phyloP scores from a whole-genome alignment of 768 basidiomycete species.

The Lactarius vividus region DNA sequence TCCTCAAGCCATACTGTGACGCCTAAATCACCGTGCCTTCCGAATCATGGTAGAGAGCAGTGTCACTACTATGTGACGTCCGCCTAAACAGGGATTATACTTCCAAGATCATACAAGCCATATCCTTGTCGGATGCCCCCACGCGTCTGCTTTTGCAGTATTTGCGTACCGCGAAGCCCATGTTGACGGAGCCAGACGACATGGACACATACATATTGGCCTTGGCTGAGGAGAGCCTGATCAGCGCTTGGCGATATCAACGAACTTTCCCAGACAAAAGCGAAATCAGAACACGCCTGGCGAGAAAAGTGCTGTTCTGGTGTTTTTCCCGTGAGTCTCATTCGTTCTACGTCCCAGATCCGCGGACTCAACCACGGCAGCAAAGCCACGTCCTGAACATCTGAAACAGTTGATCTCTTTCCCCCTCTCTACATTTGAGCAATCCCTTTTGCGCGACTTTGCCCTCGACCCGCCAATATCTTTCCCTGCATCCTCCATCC shows the following conservation, averaged over 20 bases:
- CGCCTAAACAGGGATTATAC: constrained; percentile 74
- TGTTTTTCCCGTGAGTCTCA: constrained; percentile 60
- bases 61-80: constrained; percentile 68
- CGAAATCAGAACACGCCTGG: constrained; percentile 50
- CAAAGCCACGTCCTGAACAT: constrained; percentile 42
- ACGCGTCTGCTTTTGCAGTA: constrained; percentile 65
- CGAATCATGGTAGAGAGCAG: constrained; percentile 49
- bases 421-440: constrained; percentile 65
- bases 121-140: constrained; percentile 47
- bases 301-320: constrained; percentile 64
- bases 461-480: constrained; percentile 54
- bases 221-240: constrained; percentile 58
- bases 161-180: constrained; percentile 71
- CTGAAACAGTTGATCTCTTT: constrained; percentile 62
- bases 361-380: constrained; percentile 6
- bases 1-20: neutral
- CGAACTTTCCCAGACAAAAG: constrained; percentile 63
- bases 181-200: constrained; percentile 64
- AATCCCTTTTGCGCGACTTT: constrained; percentile 52
- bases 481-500: constrained; percentile 48
- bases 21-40: neutral
- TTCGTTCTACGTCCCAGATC: neutral
- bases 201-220: constrained; percentile 68
- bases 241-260: constrained; percentile 76
- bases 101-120: constrained; percentile 72